phyloP scores from a whole-genome alignment of 352 stramenopile species.

The Pythium vanterpoolii region DNA sequence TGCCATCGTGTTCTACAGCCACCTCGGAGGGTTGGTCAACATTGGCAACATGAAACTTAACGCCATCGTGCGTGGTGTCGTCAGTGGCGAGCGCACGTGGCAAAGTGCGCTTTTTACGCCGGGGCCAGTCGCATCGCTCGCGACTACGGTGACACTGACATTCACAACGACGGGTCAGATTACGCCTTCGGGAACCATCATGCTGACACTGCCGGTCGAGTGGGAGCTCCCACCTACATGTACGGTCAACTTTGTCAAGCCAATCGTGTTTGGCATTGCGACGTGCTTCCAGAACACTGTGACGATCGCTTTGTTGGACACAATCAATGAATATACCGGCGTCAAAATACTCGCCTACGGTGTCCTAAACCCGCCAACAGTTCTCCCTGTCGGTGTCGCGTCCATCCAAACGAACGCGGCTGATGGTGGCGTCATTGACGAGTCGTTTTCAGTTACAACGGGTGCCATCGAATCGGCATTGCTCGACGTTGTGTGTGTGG shows the following conservation, averaged over 20 bases:
- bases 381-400: slow-evolving; percentile 31
- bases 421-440: slow-evolving; percentile 49
- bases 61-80: slow-evolving; percentile 27
- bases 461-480: slow-evolving; percentile 36
- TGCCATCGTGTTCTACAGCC: slow-evolving; percentile 33
- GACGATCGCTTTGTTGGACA: slow-evolving; percentile 32
- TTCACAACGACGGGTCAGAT: slow-evolving; percentile 46
- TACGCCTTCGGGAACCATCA: slow-evolving; percentile 28
- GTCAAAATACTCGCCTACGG: slow-evolving; percentile 36
- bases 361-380: slow-evolving; percentile 43
- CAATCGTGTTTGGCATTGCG: slow-evolving; percentile 23
- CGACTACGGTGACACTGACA: slow-evolving; percentile 35
- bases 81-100: slow-evolving; percentile 44
- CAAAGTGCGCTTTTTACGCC: slow-evolving; percentile 38
- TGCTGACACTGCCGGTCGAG: slow-evolving; percentile 38
- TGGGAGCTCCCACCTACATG: slow-evolving; percentile 37
- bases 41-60: slow-evolving; percentile 33
- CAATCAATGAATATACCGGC: slow-evolving; percentile 31
- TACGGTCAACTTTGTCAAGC: slow-evolving; percentile 30
- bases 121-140: slow-evolving; percentile 49
- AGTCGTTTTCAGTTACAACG: slow-evolving; percentile 30
- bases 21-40: slow-evolving; percentile 48
- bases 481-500: slow-evolving; percentile 30
- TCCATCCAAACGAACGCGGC: slow-evolving; percentile 28
- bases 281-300: slow-evolving; percentile 37